Evolutionary conservation across 495 filamentous ascomycete genomes (phyloP), one percentile per base, ranked within the genome.

Genomic region (Daldinia grandis): DNA sequence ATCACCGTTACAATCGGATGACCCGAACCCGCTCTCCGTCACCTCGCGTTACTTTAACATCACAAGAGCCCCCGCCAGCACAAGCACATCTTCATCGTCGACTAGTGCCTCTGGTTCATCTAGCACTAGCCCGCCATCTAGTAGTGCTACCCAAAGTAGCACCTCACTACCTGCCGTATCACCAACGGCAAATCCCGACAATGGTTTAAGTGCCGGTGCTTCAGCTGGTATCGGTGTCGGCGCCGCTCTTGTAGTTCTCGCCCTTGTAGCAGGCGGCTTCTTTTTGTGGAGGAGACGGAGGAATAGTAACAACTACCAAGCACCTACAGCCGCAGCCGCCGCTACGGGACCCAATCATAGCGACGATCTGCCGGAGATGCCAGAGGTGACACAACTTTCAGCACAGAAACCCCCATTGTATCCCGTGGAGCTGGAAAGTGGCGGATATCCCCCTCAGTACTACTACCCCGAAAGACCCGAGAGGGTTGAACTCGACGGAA

Each of bases 1-100:
- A 27, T 33, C 3, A 15, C 28, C 58, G 19, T 7, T 24, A 17
- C 28, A 38, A n/a, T 64, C 64, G 12, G 66, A 62, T 21, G 35
- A 59, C 10, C 14, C 61, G 0, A 5, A 62, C 14, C 12, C 58
- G 0, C 10, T 55, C 25, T 31, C 51, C n/a, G 44, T 77, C 24
- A 63, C 73, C 3, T 76, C 77, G n/a, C 62, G 59, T 1, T 80
- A 72, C 58, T 80, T 81, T 66, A 80, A 77, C 47, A 80, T 79
- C 35, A 63, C 62, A 9, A 17, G 30, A 5, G 37, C 37, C 4
- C 21, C 55, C 14, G 10, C 25, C 3, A 47, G 42, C 49, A 25
- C 64, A n/a, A 44, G 9, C 64, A 28, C 49, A 1, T 50, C 66
- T 5, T 28, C 62, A 17, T 50, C 47, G 9, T 60, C 50, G 4